Percentiles rank a stretch among this genome's conserved stretches.
phyloP scores from a whole-genome alignment of 2,329 filamentous ascomycete genomes.

The Lecanosticta acicola region DNA sequence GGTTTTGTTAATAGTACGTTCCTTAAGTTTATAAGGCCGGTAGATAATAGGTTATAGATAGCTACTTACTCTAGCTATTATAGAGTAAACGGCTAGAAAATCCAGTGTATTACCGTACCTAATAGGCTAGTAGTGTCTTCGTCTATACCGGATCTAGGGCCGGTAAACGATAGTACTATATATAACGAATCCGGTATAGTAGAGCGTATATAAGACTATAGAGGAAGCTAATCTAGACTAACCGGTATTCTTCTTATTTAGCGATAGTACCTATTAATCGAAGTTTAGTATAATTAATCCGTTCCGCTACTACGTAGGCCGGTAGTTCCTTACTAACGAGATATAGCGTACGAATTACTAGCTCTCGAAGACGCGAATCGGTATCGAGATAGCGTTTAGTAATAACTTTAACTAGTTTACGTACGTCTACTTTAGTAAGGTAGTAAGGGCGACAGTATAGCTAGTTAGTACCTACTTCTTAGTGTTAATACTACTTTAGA shows the following conservation, averaged over 20 bases:
- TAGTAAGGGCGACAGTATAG: neutral
- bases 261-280: neutral
- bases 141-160: neutral
- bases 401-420: neutral
- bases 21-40: constrained; percentile 1
- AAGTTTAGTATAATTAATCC: neutral
- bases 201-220: neutral
- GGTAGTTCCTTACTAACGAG: neutral
- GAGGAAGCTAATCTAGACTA: neutral
- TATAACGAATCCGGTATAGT: neutral
- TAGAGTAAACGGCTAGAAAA: neutral
- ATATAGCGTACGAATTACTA: neutral
- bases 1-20: constrained; percentile 1
- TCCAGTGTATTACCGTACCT: neutral
- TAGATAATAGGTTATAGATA: neutral
- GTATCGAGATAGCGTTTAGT: neutral
- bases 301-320: neutral
- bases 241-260: neutral
- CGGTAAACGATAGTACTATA: neutral
- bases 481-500: neutral
- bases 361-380: neutral
- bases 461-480: neutral
- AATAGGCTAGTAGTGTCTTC: neutral
- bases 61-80: neutral
- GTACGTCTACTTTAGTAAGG: neutral